Conservation (phyloP, 768 basidiomycete genomes). For the Rhodosporidiobolus odoratus region DNA sequence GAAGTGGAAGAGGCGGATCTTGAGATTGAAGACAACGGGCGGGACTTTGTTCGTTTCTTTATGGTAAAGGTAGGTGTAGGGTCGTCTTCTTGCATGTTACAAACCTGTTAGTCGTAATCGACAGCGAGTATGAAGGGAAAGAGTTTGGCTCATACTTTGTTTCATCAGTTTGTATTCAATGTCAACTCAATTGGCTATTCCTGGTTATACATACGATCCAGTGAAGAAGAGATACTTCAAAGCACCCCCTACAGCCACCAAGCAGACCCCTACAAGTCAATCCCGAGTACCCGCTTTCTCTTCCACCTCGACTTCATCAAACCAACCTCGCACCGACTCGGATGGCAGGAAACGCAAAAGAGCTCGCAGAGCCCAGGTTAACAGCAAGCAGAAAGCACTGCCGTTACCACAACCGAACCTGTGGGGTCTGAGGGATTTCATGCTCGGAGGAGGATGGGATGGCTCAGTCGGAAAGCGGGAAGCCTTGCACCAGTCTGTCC, state of each 20-base stretch:
- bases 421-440: conserved; percentile 1
- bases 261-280: not conserved
- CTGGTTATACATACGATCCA: conserved; percentile 23
- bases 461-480: not conserved
- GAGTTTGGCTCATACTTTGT: not conserved
- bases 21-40: not conserved
- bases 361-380: not conserved
- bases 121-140: not conserved
- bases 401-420: not conserved
- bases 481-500: not conserved
- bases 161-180: not conserved
- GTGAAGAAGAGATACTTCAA: conserved; percentile 25
- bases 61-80: not conserved
- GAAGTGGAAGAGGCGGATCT: conserved; percentile 2
- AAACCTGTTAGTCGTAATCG: not conserved
- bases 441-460: not conserved
- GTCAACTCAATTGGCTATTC: conserved; percentile 8
- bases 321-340: not conserved
- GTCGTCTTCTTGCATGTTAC: conserved; percentile 8
- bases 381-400: not conserved
- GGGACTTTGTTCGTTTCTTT: conserved; percentile 24
- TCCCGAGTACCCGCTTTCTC: not conserved
- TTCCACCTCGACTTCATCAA: not conserved
- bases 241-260: not conserved
- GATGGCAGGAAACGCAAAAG: not conserved